phyloP scores from a whole-genome alignment of 1,284 basidiomycete species.

The Phaffia rhodozyma region DNA sequence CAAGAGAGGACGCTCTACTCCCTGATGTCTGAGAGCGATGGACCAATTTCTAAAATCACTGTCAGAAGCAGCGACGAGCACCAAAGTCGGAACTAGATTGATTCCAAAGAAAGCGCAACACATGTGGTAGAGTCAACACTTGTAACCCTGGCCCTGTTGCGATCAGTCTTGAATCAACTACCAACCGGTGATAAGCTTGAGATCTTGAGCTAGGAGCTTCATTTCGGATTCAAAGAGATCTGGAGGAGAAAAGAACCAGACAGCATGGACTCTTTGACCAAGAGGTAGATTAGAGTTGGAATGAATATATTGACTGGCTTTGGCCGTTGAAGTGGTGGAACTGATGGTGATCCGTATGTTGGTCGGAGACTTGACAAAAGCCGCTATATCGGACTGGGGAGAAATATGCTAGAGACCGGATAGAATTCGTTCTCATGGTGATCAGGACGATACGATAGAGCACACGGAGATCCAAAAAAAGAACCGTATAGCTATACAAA shows the following conservation, averaged over 20 bases:
- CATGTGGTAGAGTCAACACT: background rate
- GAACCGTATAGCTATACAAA: too few relatives aligned
- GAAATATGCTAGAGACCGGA: background rate
- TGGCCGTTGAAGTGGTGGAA: background rate
- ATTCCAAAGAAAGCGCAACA: background rate
- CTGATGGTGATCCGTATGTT: conserved; percentile 3
- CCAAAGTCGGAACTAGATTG: background rate
- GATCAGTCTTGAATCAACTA: too few relatives aligned
- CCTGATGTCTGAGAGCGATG: background rate
- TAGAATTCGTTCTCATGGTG: background rate
- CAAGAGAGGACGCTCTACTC: background rate
- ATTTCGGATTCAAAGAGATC: too few relatives aligned
- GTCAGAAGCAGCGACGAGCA: too few relatives aligned
- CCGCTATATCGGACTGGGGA: background rate
- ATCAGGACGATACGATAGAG: background rate
- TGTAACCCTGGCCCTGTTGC: too few relatives aligned
- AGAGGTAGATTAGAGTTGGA: too few relatives aligned
- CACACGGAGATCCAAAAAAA: background rate
- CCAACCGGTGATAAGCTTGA: too few relatives aligned
- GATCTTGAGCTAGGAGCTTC: too few relatives aligned
- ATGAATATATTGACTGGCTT: conserved; percentile 2
- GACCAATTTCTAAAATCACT: background rate
- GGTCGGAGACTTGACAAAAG: background rate
- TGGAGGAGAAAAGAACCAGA: background rate
- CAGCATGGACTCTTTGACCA: conserved; percentile 2